These are phyloP conservation scores for Vitis hybrid DNA, from an alignment of 177 flowering plant genomes.

Conservation along the genomic window DNA sequence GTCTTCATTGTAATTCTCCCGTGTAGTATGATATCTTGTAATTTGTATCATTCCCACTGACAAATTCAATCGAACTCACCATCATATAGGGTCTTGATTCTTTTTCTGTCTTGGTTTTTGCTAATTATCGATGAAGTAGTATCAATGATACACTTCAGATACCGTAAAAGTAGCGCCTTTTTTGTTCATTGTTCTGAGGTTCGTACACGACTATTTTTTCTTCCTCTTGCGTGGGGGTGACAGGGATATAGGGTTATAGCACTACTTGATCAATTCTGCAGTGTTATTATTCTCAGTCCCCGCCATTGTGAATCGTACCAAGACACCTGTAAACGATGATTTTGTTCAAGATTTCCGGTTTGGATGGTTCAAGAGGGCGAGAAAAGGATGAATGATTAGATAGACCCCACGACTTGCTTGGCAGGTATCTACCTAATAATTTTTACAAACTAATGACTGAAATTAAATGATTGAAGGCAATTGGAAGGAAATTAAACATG, in stretches of 20 bases:
- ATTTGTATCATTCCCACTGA: neutral
- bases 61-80: neutral
- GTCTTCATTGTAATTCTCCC: neutral
- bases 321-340: too few species aligned
- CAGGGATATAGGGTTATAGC: neutral
- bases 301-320: too few species aligned
- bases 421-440: neutral
- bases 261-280: neutral
- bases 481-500: neutral
- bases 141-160: neutral
- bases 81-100: neutral
- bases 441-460: neutral
- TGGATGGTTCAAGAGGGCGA: too few species aligned
- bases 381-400: too few species aligned
- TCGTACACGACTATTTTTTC: neutral
- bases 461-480: neutral
- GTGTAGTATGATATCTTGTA: neutral
- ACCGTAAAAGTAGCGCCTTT: neutral
- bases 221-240: neutral
- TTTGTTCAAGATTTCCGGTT: too few species aligned
- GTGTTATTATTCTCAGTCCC: too few species aligned
- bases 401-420: too few species aligned
- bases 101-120: too few species aligned
- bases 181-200: neutral
- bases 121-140: too few species aligned